Evolutionary conservation across 768 basidiomycete genomes (phyloP).

Genomic region (Suillus cothurnatus): DNA sequence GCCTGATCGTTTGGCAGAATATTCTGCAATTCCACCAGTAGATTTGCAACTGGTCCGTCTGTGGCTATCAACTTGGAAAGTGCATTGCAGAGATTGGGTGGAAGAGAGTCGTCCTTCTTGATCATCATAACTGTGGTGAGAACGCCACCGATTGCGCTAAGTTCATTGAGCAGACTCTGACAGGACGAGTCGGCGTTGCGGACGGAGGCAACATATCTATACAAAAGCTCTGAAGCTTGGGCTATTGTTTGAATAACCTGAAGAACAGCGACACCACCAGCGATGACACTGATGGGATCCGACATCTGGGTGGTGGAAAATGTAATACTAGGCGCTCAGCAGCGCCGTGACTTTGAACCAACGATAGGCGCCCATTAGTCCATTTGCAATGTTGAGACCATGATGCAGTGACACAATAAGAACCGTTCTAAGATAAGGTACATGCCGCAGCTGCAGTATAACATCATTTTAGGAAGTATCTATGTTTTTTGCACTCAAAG

Average conservation of each 20-base stretch:
- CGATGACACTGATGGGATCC: background rate
- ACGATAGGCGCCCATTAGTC: too few relatives aligned
- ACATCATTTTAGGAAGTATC: too few relatives aligned
- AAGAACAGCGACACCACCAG: background rate
- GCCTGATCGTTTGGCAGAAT: too few relatives aligned
- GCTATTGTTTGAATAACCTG: slow-evolving; percentile 1
- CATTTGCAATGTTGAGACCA: too few relatives aligned
- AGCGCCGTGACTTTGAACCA: too few relatives aligned
- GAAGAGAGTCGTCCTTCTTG: background rate
- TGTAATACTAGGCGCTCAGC: too few relatives aligned
- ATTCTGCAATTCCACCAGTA: too few relatives aligned
- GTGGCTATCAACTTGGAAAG: background rate
- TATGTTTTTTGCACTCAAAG: too few relatives aligned
- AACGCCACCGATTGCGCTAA: background rate
- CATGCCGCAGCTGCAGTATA: too few relatives aligned
- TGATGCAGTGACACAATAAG: too few relatives aligned
- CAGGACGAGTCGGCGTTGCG: background rate
- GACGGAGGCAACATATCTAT: background rate
- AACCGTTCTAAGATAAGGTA: too few relatives aligned
- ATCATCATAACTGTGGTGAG: background rate
- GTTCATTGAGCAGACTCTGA: background rate
- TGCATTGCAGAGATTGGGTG: background rate
- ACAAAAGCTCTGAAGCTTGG: background rate
- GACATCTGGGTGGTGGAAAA: too few relatives aligned
- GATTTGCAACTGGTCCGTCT: background rate